Evolutionary conservation across 352 stramenopile genomes (phyloP).

Genomic region (Pythium sp.): DNA sequence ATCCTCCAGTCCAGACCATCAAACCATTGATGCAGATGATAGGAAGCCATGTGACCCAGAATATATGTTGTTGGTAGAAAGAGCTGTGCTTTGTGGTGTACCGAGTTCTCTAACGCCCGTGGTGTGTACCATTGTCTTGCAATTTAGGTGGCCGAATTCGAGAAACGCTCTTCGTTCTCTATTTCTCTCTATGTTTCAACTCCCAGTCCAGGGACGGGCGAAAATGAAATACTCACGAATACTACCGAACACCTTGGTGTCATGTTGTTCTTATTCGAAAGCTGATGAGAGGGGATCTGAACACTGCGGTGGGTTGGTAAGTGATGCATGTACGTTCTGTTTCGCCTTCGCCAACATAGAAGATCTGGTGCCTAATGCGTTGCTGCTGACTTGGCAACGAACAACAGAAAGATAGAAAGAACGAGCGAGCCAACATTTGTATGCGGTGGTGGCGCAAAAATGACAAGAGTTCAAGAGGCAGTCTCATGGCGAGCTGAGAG

Average conservation of each 20-base stretch:
- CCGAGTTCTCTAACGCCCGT: background rate
- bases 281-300: background rate
- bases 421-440: background rate
- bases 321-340: background rate
- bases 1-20: background rate
- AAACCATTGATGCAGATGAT: background rate
- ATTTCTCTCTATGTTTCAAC: no score
- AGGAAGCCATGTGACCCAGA: background rate
- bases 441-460: background rate
- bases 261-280: background rate
- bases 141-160: no score
- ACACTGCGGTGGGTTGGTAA: background rate
- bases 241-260: no score
- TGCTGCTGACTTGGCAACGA: background rate
- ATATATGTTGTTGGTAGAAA: background rate
- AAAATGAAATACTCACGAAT: no score
- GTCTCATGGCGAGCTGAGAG: background rate
- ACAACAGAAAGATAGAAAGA: background rate
- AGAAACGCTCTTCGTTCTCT: no score
- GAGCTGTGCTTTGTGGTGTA: background rate
- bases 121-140: background rate
- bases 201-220: no score
- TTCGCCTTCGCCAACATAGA: background rate
- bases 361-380: background rate
- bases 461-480: background rate